Evolutionary conservation across 257 asterid genomes (phyloP), one percentile per base, ranked within the genome.

Genomic region (Solanum habrochaites): DNA sequence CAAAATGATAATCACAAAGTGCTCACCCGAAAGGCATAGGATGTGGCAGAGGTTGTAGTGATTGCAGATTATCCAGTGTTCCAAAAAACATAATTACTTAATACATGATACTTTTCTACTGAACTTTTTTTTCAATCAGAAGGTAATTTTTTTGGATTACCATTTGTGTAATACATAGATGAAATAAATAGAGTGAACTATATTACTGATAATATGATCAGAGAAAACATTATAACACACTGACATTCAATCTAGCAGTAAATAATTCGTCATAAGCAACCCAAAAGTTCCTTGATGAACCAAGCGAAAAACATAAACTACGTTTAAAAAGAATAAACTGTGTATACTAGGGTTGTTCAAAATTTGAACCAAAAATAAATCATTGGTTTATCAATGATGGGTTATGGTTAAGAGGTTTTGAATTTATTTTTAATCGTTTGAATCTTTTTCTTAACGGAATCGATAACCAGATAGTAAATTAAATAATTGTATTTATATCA

Each of bases 361-460:
- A 56, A 56, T 56, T 4, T 32, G 2, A 56, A 20, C 0, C 25
- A 1, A 18, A 7, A 7, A 0, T 0, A 0, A 0, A 1, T 56
- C 21, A 20, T 56, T 56, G 2, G 25, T 56, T 56, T 56, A 56
- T 56, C 25, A 20, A 56, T 56, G 21, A 56, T 25, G 1, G 25
- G 20, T 56, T 32, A 32, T 32, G 35, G 35, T 32, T 32, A 32
- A 56, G 64, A 11, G 7, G 11, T 56, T 56, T 56, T 56, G 64
- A 20, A 56, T 56, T 20, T 56, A 20, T 7, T 20, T 20, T 56
- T 20, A 32, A 32, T 32, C 1, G 1, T 56, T 56, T 56, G 64
- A 56, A 5, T 56, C 21, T 20, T 56, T 52, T 56, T 7, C 25
- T 56, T 56, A 56, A 56, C 25, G 11, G 11, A 56, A 56, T n/a